Conservation (phyloP, 768 basidiomycete species). For the Phanerochaete carnosa region DNA sequence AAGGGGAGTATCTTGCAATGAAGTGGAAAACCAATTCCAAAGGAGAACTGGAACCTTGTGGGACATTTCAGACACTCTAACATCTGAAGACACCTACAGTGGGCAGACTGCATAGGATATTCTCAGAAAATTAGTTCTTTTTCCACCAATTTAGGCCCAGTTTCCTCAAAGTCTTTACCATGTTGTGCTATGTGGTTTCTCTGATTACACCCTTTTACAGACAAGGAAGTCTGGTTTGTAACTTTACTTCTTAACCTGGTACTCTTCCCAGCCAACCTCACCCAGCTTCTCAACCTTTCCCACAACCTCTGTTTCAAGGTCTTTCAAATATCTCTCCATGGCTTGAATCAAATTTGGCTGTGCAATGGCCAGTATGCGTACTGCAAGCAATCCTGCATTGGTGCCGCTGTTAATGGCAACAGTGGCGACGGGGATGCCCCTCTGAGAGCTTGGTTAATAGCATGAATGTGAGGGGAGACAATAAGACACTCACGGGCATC, state of each 20-base stretch:
- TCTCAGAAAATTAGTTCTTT: no score
- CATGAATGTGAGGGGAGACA: not conserved
- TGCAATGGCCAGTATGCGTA: conserved; percentile 81
- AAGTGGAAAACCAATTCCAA: no score
- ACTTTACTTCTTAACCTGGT: conserved; percentile 40
- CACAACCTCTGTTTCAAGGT: conserved; percentile 72
- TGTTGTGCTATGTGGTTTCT: no score
- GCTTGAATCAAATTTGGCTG: conserved; percentile 59
- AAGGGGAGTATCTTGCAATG: no score
- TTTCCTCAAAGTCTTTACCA: no score
- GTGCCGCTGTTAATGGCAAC: conserved; percentile 95
- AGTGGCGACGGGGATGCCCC: conserved; percentile 95
- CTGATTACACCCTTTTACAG: no score
- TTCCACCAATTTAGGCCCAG: no score
- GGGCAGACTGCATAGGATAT: no score
- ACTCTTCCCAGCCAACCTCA: conserved; percentile 83
- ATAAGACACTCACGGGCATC: conserved; percentile 78
- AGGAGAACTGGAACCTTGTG: no score
- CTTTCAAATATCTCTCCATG: conserved; percentile 73
- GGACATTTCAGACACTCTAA: no score
- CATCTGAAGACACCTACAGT: no score
- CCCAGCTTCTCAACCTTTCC: conserved; percentile 74
- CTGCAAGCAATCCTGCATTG: conserved; percentile 89
- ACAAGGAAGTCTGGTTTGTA: no score
- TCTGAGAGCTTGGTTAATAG: conserved; percentile 39